phyloP scores from a whole-genome alignment of 306 rosid genomes.

The Sicyos baderoa region DNA sequence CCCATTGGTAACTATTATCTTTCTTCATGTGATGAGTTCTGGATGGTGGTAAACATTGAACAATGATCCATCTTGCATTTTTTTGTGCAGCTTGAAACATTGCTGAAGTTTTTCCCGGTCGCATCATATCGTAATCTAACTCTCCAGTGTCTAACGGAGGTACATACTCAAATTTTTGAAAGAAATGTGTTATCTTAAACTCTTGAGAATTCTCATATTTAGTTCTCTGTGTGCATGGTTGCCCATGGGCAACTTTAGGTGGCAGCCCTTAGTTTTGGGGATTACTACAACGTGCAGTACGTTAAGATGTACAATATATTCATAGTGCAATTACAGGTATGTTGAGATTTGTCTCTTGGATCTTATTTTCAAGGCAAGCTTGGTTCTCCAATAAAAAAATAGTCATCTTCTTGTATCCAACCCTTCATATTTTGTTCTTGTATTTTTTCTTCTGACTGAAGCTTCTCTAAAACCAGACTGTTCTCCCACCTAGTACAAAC shows the following conservation, averaged over 20 bases:
- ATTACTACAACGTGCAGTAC: constrained; percentile 64
- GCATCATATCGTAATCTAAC: constrained; percentile 82
- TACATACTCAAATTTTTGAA: constrained; percentile 18
- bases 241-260: constrained; percentile 41
- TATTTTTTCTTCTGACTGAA: neutral
- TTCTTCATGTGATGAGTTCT: constrained; percentile 12
- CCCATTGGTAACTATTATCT: constrained; percentile 52
- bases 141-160: constrained; percentile 92
- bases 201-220: neutral
- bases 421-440: neutral
- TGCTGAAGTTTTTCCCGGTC: constrained; percentile 74
- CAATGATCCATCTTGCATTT: constrained; percentile 5
- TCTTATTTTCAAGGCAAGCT: neutral
- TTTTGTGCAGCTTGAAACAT: constrained; percentile 75
- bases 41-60: constrained; percentile 5
- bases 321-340: constrained; percentile 86
- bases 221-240: constrained; percentile 12
- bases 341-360: constrained; percentile 15
- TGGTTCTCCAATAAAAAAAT: neutral
- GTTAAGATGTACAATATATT: constrained; percentile 81
- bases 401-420: neutral
- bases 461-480: constrained; percentile 33
- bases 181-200: neutral
- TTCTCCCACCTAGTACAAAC: constrained; percentile 73
- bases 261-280: constrained; percentile 78